Conservation (phyloP, 805 yeast species). For the Yarrowia alimentaria region DNA sequence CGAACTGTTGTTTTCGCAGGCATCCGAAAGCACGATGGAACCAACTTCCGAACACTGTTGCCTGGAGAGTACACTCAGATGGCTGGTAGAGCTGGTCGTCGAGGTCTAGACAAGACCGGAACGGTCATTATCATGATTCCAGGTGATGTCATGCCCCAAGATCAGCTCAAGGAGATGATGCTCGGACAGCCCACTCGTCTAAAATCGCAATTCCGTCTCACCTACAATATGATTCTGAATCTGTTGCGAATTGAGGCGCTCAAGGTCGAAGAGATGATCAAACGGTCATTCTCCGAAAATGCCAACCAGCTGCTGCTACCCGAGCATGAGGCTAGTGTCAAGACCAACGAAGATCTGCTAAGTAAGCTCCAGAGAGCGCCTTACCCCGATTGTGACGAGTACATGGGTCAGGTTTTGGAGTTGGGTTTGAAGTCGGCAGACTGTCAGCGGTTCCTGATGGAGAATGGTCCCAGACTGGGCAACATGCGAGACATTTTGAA, state of each 20-base stretch:
- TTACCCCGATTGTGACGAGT: conserved; percentile 6
- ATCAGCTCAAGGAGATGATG: conserved; percentile 72
- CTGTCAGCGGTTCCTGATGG: background rate
- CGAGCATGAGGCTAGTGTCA: conserved; percentile 70
- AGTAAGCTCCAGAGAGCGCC: conserved; percentile 37
- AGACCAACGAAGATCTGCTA: conserved; percentile 51
- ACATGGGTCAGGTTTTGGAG: conserved; percentile 2
- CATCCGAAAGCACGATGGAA: conserved; percentile 86
- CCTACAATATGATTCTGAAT: conserved; percentile 93
- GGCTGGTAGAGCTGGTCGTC: conserved; percentile 98
- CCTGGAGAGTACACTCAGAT: conserved; percentile 99
- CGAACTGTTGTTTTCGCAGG: conserved; percentile 92
- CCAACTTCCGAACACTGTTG: conserved; percentile 69
- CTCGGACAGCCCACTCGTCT: conserved; percentile 88
- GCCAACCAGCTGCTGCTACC: conserved; percentile 81
- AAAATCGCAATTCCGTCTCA: conserved; percentile 86
- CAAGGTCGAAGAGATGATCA: conserved; percentile 95
- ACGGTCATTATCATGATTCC: conserved; percentile 87
- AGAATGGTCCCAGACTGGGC: conserved; percentile 4
- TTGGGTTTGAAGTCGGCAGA: conserved; percentile 7
- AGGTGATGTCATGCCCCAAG: conserved; percentile 38
- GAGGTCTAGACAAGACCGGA: conserved; percentile 92
- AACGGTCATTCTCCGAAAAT: conserved; percentile 91
- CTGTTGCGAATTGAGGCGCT: conserved; percentile 88
- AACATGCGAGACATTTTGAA: conserved; percentile 39